Evolutionary conservation across 345 rosid species (phyloP).

Genomic region (Rhizophora apiculata): DNA sequence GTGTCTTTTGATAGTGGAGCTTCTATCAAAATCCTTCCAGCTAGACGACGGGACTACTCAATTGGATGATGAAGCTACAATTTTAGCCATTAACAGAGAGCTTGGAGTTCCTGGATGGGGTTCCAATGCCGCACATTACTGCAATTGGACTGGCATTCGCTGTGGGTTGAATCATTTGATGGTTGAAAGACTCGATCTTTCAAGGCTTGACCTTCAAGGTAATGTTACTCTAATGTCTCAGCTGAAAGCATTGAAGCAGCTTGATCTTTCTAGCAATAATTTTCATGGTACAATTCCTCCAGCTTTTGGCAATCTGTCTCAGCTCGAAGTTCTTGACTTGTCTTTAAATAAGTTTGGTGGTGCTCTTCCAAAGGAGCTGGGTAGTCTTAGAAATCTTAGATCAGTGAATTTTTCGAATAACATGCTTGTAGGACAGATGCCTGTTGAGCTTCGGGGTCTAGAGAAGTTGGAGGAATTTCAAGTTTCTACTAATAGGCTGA

Average conservation of each 20-base stretch:
- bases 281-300: constrained; percentile 25
- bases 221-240: constrained; percentile 56
- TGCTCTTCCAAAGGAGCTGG: constrained; percentile 41
- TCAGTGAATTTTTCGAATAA: constrained; percentile 51
- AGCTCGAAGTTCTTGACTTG: constrained; percentile 56
- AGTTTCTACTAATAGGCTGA: constrained; percentile 66
- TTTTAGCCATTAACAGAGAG: constrained; percentile 66
- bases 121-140: constrained; percentile 55
- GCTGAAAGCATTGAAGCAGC: constrained; percentile 30
- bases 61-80: constrained; percentile 49
- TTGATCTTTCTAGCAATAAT: constrained; percentile 31
- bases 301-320: constrained; percentile 25
- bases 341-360: constrained; percentile 55
- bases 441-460: constrained; percentile 34
- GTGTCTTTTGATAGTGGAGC: constrained; percentile 47
- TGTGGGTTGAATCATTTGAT: constrained; percentile 63
- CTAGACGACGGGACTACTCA: constrained; percentile 34
- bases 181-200: constrained; percentile 73
- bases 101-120: constrained; percentile 83
- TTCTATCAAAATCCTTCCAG: constrained; percentile 46
- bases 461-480: constrained; percentile 69
- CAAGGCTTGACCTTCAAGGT: constrained; percentile 78
- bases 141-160: constrained; percentile 70
- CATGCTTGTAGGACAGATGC: constrained; percentile 51
- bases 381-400: constrained; percentile 32